Evolutionary conservation across 2,329 filamentous ascomycete species (phyloP).

Genomic region (Aspergillus viridinutans): DNA sequence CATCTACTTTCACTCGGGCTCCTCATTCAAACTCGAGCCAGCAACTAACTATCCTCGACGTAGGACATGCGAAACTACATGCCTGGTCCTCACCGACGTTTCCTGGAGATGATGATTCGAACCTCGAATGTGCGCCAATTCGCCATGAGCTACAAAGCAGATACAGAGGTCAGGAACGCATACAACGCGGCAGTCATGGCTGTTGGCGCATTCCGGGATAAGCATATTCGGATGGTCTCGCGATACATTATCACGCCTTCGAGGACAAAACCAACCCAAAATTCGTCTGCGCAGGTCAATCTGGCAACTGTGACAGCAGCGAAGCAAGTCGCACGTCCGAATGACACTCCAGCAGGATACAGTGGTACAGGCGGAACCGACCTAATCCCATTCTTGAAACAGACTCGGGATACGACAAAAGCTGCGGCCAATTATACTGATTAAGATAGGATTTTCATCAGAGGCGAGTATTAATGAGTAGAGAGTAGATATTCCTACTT

Average conservation of each 20-base stretch:
- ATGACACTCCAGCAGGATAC: conserved; percentile 34
- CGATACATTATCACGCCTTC: conserved; percentile 48
- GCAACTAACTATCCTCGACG: not conserved
- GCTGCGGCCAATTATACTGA: conserved; percentile 32
- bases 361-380: conserved; percentile 51
- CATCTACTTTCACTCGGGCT: conserved; percentile 5
- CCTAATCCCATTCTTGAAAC: conserved; percentile 51
- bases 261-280: conserved; percentile 14
- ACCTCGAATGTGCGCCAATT: conserved; percentile 42
- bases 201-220: conserved; percentile 42
- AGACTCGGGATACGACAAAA: conserved; percentile 50
- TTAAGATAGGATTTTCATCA: not conserved
- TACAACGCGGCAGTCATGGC: conserved; percentile 41
- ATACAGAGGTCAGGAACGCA: conserved; percentile 15
- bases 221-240: conserved; percentile 46
- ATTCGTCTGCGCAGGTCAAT: conserved; percentile 27
- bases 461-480: not conserved
- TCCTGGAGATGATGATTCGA: conserved; percentile 40
- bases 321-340: conserved; percentile 25
- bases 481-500: not conserved
- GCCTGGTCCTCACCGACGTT: conserved; percentile 45
- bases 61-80: conserved; percentile 48
- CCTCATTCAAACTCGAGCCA: conserved; percentile 6
- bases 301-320: conserved; percentile 45
- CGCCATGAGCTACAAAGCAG: conserved; percentile 20